Conservation (phyloP, 1,284 basidiomycete species). For the Cutaneotrichosporon dermatis region DNA sequence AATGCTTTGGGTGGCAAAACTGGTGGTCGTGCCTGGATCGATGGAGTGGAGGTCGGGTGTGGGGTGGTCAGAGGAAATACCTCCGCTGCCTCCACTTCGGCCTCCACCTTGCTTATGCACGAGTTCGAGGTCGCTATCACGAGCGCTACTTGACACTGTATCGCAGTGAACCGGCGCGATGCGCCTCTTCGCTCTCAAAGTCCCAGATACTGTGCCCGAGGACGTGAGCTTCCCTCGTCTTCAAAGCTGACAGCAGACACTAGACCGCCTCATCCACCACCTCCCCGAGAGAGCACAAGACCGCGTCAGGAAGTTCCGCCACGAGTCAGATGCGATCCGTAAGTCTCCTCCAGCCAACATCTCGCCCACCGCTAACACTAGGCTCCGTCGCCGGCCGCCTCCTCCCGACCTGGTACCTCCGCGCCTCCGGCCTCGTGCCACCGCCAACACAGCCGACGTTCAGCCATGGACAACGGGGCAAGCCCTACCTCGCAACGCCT, state of each 20-base stretch:
- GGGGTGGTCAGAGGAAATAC: no score
- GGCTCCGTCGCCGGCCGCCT: slow-evolving; percentile 36
- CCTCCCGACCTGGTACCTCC: slow-evolving; percentile 37
- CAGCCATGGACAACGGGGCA: slow-evolving; percentile 26
- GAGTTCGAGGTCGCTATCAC: no score
- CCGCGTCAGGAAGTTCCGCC: slow-evolving; percentile 31
- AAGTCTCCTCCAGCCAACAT: slow-evolving; percentile 4
- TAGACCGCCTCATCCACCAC: slow-evolving; percentile 24
- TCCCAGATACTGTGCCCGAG: slow-evolving; percentile 10
- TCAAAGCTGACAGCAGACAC: slow-evolving; percentile 15
- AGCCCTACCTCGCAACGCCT: slow-evolving; percentile 34
- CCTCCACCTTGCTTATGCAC: no score
- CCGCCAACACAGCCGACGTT: slow-evolving; percentile 17
- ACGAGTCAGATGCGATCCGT: slow-evolving; percentile 30
- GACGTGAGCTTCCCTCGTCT: slow-evolving; percentile 6
- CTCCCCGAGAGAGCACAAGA: slow-evolving; percentile 22
- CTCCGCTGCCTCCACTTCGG: no score
- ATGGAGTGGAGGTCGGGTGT: no score
- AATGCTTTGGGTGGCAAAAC: no score
- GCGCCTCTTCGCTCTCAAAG: slow-evolving; percentile 17
- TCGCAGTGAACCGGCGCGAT: not conserved
- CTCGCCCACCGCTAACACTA: not conserved
- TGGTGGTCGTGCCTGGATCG: no score
- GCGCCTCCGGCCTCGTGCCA: slow-evolving; percentile 15
- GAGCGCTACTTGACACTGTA: no score